These are phyloP conservation scores for Erysiphe neolycopersici DNA, from an alignment of 2,329 filamentous ascomycete species.

Conservation along the genomic window DNA sequence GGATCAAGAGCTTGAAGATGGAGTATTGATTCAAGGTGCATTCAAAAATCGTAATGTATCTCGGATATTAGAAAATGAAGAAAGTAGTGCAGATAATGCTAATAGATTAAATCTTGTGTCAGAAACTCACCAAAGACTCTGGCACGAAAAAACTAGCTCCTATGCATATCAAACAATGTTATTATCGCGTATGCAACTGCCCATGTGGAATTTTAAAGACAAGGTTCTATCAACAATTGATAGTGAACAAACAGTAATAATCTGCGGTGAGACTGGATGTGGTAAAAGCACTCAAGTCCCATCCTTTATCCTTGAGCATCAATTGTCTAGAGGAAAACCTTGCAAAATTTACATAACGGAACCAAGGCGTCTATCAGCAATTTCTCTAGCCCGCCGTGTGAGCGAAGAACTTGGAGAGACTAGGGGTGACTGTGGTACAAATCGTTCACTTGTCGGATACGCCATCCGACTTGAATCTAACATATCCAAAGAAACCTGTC, in stretches of 20 bases:
- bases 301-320: constrained; percentile 71
- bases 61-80: constrained; percentile 23
- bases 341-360: constrained; percentile 95
- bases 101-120: constrained; percentile 6
- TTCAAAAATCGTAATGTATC: constrained; percentile 34
- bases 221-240: constrained; percentile 56
- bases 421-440: constrained; percentile 55
- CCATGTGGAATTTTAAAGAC: constrained; percentile 66
- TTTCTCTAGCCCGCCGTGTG: constrained; percentile 75
- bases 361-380: constrained; percentile 81
- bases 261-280: constrained; percentile 90
- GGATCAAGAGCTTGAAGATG: constrained; percentile 44
- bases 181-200: constrained; percentile 47
- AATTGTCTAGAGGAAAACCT: constrained; percentile 49
- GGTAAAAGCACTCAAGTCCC: constrained; percentile 98
- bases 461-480: constrained; percentile 84
- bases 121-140: constrained; percentile 26
- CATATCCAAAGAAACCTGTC: constrained; percentile 49
- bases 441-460: constrained; percentile 69
- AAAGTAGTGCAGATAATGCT: constrained; percentile 15
- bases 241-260: constrained; percentile 60
- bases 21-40: constrained; percentile 49
- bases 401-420: constrained; percentile 84
- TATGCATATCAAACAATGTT: constrained; percentile 56
- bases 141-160: constrained; percentile 28